These are phyloP conservation scores for Thielaviopsis punctulata DNA, from an alignment of 2,329 filamentous ascomycete species.

Conservation along the genomic window DNA sequence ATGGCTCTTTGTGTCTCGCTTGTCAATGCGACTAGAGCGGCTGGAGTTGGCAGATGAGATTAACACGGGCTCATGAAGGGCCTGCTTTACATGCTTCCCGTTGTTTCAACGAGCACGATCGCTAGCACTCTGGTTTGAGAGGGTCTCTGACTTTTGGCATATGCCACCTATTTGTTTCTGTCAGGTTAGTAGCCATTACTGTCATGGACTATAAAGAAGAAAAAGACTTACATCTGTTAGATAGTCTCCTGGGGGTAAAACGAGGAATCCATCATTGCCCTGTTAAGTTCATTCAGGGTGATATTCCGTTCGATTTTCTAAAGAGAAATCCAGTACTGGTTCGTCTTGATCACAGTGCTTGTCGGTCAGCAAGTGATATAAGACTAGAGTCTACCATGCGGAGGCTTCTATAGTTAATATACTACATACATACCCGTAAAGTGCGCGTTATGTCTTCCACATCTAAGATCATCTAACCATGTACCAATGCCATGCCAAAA, in stretches of 20 bases:
- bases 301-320: slow-evolving; percentile 43
- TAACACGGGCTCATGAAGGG: not conserved
- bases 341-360: slow-evolving; percentile 21
- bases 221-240: slow-evolving; percentile 36
- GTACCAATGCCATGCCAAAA: no score
- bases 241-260: slow-evolving; percentile 39
- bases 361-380: not conserved
- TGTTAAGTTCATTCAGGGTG: slow-evolving; percentile 41
- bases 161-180: slow-evolving; percentile 48
- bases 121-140: slow-evolving; percentile 30
- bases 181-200: not conserved
- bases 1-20: not conserved
- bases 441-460: no score
- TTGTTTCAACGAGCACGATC: not conserved
- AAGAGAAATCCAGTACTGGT: slow-evolving; percentile 44
- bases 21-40: not conserved
- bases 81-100: not conserved
- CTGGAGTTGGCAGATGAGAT: not conserved
- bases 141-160: slow-evolving; percentile 38
- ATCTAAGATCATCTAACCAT: no score
- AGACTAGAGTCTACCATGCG: not conserved
- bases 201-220: not conserved
- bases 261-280: slow-evolving; percentile 45
- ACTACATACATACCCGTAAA: not conserved
- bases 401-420: not conserved